Evolutionary conservation across 2,329 filamentous ascomycete genomes (phyloP).

Genomic region (Exophiala mesophila): DNA sequence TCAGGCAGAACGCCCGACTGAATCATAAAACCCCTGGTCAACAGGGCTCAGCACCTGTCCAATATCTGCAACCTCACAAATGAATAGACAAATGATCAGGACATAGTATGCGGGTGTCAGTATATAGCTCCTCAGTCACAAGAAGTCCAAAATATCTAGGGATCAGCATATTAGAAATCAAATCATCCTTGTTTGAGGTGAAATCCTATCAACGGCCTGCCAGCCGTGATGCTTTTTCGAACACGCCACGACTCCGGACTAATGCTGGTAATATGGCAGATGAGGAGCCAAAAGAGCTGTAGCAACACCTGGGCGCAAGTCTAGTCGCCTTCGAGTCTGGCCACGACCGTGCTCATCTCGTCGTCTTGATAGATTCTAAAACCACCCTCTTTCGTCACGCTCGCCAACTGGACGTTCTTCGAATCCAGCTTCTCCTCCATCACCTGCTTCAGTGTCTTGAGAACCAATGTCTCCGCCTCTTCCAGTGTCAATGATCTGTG

Average conservation of each 20-base stretch:
- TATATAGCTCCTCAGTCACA: background rate
- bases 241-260: conserved; percentile 17
- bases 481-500: conserved; percentile 92
- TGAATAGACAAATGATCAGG: too few relatives aligned
- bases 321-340: conserved; percentile 52
- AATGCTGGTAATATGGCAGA: conserved; percentile 15
- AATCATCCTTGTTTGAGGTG: conserved; percentile 10
- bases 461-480: conserved; percentile 88
- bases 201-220: background rate
- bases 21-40: too few relatives aligned
- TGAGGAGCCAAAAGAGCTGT: conserved; percentile 2
- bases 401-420: conserved; percentile 97
- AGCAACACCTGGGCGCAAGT: background rate
- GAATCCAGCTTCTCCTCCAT: conserved; percentile 99
- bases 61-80: too few relatives aligned
- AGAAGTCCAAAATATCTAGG: background rate
- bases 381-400: conserved; percentile 94
- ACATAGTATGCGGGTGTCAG: background rate
- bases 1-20: conserved; percentile 47
- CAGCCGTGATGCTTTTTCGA: conserved; percentile 2
- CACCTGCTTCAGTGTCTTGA: conserved; percentile 98
- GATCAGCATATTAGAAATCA: background rate
- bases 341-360: conserved; percentile 92
- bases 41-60: too few relatives aligned
- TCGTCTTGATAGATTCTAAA: conserved; percentile 98